phyloP scores from a whole-genome alignment of 2,329 filamentous ascomycete species.

The Daldinia sp. region DNA sequence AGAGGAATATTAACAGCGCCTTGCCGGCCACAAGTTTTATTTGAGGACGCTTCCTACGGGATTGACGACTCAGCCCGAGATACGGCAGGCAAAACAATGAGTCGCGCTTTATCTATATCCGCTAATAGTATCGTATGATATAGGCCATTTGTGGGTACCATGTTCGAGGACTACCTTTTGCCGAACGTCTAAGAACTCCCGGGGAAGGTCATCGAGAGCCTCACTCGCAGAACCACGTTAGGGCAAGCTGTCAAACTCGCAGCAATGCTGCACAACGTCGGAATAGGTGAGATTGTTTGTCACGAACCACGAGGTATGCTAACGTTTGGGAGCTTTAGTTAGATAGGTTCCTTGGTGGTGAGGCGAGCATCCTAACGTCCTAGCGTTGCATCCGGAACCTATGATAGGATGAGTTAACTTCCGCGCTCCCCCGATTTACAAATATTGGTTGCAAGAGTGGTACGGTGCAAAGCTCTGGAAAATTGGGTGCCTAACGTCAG shows the following conservation, averaged over 20 bases:
- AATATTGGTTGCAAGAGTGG: slow-evolving; percentile 32
- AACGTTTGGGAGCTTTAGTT: slow-evolving; percentile 24
- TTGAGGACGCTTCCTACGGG: slow-evolving; percentile 18
- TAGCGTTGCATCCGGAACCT: slow-evolving; percentile 27
- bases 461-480: slow-evolving; percentile 17
- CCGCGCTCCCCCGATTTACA: slow-evolving; percentile 30
- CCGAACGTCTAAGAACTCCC: background rate
- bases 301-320: slow-evolving; percentile 31
- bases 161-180: background rate
- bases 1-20: background rate
- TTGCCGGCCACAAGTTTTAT: background rate
- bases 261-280: slow-evolving; percentile 42
- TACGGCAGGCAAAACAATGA: slow-evolving; percentile 16
- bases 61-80: slow-evolving; percentile 23
- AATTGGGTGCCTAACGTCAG: slow-evolving; percentile 38
- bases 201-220: slow-evolving; percentile 6
- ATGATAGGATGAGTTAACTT: slow-evolving; percentile 33
- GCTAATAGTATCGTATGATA: slow-evolving; percentile 3
- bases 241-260: slow-evolving; percentile 44
- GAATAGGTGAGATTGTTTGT: slow-evolving; percentile 39
- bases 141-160: background rate
- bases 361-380: slow-evolving; percentile 11
- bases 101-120: slow-evolving; percentile 11
- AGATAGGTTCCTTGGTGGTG: slow-evolving; percentile 1
- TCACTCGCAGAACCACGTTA: slow-evolving; percentile 6